Percentiles rank a stretch among this genome's conserved stretches.
Evolutionary conservation across 768 basidiomycete genomes (phyloP).

Genomic region (Podaxis sp.): DNA sequence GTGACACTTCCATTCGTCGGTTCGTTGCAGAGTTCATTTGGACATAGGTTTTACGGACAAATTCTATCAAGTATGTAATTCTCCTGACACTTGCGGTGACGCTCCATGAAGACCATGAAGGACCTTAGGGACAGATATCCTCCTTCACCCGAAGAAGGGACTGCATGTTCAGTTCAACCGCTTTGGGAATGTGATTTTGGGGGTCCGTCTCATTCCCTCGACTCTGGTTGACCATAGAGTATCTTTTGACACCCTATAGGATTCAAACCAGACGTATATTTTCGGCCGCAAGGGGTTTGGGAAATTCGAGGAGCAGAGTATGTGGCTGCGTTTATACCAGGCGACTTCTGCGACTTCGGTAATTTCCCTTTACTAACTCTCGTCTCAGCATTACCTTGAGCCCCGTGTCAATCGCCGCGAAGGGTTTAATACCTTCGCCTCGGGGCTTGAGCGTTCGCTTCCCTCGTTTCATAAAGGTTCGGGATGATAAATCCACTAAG

Average conservation of each 20-base stretch:
- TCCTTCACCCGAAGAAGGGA: conserved; percentile 34
- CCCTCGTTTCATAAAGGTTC: conserved; percentile 75
- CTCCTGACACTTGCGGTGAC: not conserved
- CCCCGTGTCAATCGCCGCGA: conserved; percentile 81
- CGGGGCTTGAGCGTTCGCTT: conserved; percentile 85
- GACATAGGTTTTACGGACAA: conserved; percentile 75
- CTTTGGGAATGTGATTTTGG: conserved; percentile 65
- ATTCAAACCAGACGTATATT: conserved; percentile 65
- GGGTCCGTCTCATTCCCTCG: conserved; percentile 39
- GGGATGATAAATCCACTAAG: conserved; percentile 74
- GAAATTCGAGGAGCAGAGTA: conserved; percentile 82
- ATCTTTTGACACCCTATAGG: conserved; percentile 33
- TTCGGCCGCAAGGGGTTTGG: conserved; percentile 80
- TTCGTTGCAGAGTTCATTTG: not conserved
- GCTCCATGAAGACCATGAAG: conserved; percentile 32
- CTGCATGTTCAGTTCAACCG: conserved; percentile 48
- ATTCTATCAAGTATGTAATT: conserved; percentile 67
- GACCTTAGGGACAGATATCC: conserved; percentile 65
- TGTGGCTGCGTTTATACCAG: conserved; percentile 17
- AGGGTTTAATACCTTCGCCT: conserved; percentile 47
- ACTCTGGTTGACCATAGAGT: conserved; percentile 3
- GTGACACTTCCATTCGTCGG: conserved; percentile 18
- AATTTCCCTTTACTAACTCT: conserved; percentile 6
- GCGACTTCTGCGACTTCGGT: not conserved
- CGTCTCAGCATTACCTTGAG: conserved; percentile 71